Evolutionary conservation across 306 rosid species (phyloP).

Genomic region (Prunus mume): DNA sequence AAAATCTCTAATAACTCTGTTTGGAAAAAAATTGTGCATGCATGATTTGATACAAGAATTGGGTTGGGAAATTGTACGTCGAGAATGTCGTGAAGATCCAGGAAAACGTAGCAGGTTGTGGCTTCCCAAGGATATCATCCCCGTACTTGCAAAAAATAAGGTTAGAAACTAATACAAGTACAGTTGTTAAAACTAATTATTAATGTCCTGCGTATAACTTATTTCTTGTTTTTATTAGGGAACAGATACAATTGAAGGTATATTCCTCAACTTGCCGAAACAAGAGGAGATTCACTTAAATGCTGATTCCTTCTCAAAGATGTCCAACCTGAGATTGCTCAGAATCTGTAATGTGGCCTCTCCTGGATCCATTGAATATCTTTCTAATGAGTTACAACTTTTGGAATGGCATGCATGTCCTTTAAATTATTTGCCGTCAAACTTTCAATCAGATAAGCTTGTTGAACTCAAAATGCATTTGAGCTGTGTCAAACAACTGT

Average conservation of each 20-base stretch:
- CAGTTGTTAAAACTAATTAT: not conserved
- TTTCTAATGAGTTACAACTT: slow-evolving; percentile 17
- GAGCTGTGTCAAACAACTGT: slow-evolving; percentile 12
- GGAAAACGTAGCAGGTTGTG: slow-evolving; percentile 19
- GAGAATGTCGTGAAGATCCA: not conserved
- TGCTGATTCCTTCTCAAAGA: slow-evolving; percentile 12
- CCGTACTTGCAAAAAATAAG: not conserved
- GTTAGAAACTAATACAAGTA: not conserved
- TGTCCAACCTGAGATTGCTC: slow-evolving; percentile 23
- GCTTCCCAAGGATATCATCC: slow-evolving; percentile 20
- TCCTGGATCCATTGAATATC: not conserved
- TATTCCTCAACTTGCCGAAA: not conserved
- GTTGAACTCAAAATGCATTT: slow-evolving; percentile 18
- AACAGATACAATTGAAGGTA: not conserved
- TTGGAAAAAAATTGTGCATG: slow-evolving; percentile 9
- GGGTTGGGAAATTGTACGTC: slow-evolving; percentile 17
- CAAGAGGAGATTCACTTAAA: not conserved
- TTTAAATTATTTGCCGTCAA: slow-evolving; percentile 4
- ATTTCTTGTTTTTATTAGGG: not conserved
- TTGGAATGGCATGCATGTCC: slow-evolving; percentile 29
- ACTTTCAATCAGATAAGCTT: slow-evolving; percentile 21
- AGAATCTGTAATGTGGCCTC: slow-evolving; percentile 4
- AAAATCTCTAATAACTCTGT: not conserved
- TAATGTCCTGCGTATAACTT: not conserved
- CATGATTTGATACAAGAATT: slow-evolving; percentile 27